Evolutionary conservation across 352 stramenopile genomes (phyloP), one percentile per base, ranked within the genome.

Genomic region (Globisporangium paroecandrum): DNA sequence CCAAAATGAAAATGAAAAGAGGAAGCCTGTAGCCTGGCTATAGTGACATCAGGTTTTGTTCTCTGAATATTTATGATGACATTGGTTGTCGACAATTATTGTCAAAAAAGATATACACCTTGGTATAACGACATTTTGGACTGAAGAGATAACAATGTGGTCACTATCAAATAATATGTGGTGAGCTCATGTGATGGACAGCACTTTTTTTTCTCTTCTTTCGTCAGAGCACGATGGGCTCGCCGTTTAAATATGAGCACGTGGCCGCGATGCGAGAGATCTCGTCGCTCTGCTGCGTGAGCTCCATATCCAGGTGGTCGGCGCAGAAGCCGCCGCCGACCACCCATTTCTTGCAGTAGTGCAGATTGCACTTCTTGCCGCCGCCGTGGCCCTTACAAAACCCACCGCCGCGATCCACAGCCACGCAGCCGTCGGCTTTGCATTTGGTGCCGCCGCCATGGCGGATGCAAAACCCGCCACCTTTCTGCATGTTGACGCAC

Each of bases 401-500:
- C n/a, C 88, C 88, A 8, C 88, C 88, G 29, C 88, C 88, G 6
- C 88, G 86, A 62, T 96, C 85, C 4, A 93, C 82, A 0, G 82
- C 82, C 12, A 47, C 68, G 62, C 88, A 96, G 8, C 81, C 81
- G 22, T 90, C 77, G 34, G 82, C 71, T 38, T 80, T 79, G 69
- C 89, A 96, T 65, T 89, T 89, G 13, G 84, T 91, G 3, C 87
- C 86, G 2, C 89, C 89, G 2, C 88, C 88, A 54, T 96, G 88
- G 58, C 86, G 86, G 69, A 94, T 94, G 63, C 88, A 96, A 38
- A 87, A 84, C 3, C 88, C 88, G 46, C 86, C 85, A n/a, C 84
- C 87, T 71, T 94, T 93, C 57, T 93, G 81, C 81, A 89, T 93
- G 71, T 94, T 96, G 1, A 73, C 80, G 51, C 88, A 96, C 29